These are phyloP conservation scores for Chrysosporium keratinophilum DNA, from an alignment of 2,329 filamentous ascomycete genomes.

Conservation along the genomic window DNA sequence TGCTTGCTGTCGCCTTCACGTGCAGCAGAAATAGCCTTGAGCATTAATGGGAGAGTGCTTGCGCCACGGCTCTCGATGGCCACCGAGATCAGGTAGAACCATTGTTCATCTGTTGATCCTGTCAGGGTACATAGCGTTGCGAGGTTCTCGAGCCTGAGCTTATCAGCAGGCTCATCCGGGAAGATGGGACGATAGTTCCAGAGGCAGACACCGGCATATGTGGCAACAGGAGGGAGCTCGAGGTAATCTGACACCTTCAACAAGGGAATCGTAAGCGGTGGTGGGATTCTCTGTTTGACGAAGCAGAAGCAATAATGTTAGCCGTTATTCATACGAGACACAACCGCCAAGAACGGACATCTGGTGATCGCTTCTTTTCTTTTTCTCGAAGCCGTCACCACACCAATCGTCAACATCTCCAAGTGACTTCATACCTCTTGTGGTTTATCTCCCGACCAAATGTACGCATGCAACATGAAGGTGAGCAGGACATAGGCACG, in stretches of 20 bases:
- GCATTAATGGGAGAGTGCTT: conserved; percentile 77
- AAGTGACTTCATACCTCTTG: conserved; percentile 45
- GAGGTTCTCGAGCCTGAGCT: conserved; percentile 74
- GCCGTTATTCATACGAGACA: background rate
- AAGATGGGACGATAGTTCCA: conserved; percentile 98
- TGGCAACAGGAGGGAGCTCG: conserved; percentile 83
- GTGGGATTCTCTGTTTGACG: conserved; percentile 52
- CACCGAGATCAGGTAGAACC: conserved; percentile 94
- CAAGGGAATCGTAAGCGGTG: conserved; percentile 72
- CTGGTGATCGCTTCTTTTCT: background rate
- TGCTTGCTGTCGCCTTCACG: conserved; percentile 57
- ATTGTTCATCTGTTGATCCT: conserved; percentile 89
- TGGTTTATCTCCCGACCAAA: conserved; percentile 74
- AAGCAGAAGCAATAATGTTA: conserved; percentile 2
- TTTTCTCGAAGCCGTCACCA: background rate
- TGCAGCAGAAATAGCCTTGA: conserved; percentile 73
- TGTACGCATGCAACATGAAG: conserved; percentile 74
- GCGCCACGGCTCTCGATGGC: conserved; percentile 90
- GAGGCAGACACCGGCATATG: conserved; percentile 79
- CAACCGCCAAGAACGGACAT: conserved; percentile 5
- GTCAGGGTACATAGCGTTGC: conserved; percentile 84
- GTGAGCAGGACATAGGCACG: conserved; percentile 69
- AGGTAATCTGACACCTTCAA: conserved; percentile 65
- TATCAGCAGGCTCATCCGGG: conserved; percentile 66
- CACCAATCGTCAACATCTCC: background rate